These are phyloP conservation scores for Prunella vulgaris DNA, from an alignment of 257 asterid species.

Conservation along the genomic window DNA sequence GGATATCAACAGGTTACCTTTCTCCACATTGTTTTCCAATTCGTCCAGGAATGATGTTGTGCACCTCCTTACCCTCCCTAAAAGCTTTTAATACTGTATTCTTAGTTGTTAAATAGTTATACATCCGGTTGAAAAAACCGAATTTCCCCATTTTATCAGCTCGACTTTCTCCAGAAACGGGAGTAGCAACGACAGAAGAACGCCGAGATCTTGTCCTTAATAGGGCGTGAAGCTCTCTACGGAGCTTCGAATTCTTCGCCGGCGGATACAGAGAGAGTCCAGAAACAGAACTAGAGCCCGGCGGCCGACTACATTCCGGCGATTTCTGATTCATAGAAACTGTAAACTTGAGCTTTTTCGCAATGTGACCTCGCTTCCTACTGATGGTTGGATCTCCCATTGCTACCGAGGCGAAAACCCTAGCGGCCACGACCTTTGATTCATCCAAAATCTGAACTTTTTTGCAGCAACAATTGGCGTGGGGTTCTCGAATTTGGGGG, in stretches of 20 bases:
- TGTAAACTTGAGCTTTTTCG: constrained; percentile 42
- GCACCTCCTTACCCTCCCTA: constrained; percentile 96
- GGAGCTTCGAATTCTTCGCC: constrained; percentile 16
- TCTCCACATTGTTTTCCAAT: constrained; percentile 98
- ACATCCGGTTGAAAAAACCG: constrained; percentile 26
- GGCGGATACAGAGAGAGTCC: constrained; percentile 40
- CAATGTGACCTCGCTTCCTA: constrained; percentile 53
- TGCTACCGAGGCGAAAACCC: constrained; percentile 13
- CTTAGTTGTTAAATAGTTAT: constrained; percentile 35
- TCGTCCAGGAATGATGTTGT: constrained; percentile 93
- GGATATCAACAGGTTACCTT: constrained; percentile 46
- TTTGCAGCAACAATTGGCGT: not conserved
- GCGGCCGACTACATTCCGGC: constrained; percentile 2
- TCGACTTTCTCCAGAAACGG: constrained; percentile 2
- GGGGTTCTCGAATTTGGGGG: not conserved
- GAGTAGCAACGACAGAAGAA: not conserved
- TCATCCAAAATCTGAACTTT: constrained; percentile 16
- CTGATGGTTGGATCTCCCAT: constrained; percentile 62
- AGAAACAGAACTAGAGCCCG: constrained; percentile 17
- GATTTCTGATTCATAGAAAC: constrained; percentile 12
- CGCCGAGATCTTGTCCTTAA: constrained; percentile 31
- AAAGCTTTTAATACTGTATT: constrained; percentile 20
- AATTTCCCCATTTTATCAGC: constrained; percentile 34
- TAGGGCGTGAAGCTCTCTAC: constrained; percentile 65
- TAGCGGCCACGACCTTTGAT: not conserved